phyloP scores from a whole-genome alignment of 192 early-diverging fungal species.

The Paraglomus occultum region DNA sequence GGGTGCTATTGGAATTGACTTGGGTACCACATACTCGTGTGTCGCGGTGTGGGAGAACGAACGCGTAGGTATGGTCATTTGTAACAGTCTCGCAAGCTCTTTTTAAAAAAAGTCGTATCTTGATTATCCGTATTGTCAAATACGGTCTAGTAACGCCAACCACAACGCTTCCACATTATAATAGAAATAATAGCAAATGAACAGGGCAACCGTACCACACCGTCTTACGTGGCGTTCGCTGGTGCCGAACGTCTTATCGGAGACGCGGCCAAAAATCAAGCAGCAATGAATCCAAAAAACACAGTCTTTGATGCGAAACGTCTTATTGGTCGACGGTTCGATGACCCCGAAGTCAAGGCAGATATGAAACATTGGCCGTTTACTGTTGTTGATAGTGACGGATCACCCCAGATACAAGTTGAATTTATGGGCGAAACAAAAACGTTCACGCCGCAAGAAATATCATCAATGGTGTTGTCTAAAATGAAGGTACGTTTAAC shows the following conservation, averaged over 20 bases:
- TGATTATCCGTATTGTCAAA: background rate
- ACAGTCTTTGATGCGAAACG: slow-evolving; percentile 91
- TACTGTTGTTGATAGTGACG: slow-evolving; percentile 68
- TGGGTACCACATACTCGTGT: slow-evolving; percentile 92
- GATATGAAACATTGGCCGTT: slow-evolving; percentile 86
- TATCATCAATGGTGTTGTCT: slow-evolving; percentile 95
- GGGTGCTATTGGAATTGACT: slow-evolving; percentile 86
- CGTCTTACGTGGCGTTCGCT: slow-evolving; percentile 83
- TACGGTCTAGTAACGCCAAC: background rate
- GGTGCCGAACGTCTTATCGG: slow-evolving; percentile 79
- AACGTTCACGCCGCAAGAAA: slow-evolving; percentile 81
- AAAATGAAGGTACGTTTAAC: slow-evolving; percentile 67
- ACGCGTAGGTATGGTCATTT: slow-evolving; percentile 33
- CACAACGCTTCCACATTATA: too few species aligned
- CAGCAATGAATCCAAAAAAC: slow-evolving; percentile 87
- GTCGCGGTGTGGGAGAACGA: slow-evolving; percentile 69
- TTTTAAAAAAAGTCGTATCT: background rate
- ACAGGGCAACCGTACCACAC: slow-evolving; percentile 87
- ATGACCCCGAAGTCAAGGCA: slow-evolving; percentile 77
- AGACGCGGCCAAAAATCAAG: slow-evolving; percentile 90
- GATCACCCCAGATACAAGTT: slow-evolving; percentile 76
- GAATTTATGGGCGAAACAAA: slow-evolving; percentile 81
- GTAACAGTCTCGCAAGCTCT: background rate
- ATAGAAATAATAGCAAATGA: slow-evolving; percentile 80
- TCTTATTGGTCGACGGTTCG: slow-evolving; percentile 85